Evolutionary conservation across 208 protist species (phyloP), one percentile per base, ranked within the genome.

Genomic region (Kentomonas sorsogonicus): DNA sequence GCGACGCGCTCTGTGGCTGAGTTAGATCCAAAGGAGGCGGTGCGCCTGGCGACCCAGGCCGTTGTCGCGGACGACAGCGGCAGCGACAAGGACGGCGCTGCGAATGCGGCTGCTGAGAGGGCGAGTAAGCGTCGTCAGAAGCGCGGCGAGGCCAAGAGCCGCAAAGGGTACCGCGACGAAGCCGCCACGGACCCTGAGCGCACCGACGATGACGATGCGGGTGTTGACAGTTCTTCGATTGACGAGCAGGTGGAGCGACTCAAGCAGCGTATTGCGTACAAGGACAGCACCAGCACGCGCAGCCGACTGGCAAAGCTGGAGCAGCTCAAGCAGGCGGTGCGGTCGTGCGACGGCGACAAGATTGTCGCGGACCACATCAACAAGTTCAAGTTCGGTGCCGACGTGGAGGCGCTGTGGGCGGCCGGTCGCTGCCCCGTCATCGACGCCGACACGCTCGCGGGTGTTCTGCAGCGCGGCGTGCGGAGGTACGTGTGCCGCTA

Each of bases 261-360:
- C 10, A 76, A 79, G 55, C 44, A 44, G 1, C 39, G 62, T 1
- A 75, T 89, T n/a, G 18, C 47, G 22, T 25, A 57, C 15, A 47
- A 77, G 0, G 77, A 93, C 22, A 38, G 52, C 18, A 78, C 69
- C 58, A 86, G 75, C 10, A 34, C 86, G 15, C 69, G 69, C n/a
- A 53, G 66, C 0, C 82, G 85, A 38, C 73, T 93, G 16, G 61
- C 78, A 6, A 60, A 77, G n/a, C 53, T 93, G 36, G 77, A 90
- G 48, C 53, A 56, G 52, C 53, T 73, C 15, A 89, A 89, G 56
- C 62, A 66, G 3, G 51, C 38, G 10, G 73, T 68, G 10, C 64
- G 64, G 40, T 60, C 74, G 15, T 54, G 87, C 10, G 68, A 89
- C 60, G 52, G 59, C 0, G 59, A 69, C 11, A 43, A 34, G 2